These are phyloP conservation scores for Sanghuangporus sanghuang DNA, from an alignment of 1,284 basidiomycete genomes.

Conservation along the genomic window DNA sequence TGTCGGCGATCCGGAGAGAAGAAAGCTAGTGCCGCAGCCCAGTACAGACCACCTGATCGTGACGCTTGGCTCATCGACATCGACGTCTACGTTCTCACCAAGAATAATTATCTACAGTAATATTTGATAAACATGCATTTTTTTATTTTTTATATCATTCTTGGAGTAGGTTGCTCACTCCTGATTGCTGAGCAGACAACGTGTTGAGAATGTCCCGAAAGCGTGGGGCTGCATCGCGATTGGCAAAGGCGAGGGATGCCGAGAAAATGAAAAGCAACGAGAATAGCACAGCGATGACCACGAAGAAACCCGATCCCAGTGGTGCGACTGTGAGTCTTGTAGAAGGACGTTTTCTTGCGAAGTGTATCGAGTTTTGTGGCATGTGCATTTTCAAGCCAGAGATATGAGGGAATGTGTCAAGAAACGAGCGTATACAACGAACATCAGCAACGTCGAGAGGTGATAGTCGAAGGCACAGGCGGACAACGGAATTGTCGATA, in stretches of 20 bases:
- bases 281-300: constrained; percentile 34
- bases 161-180: neutral
- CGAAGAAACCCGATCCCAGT: constrained; percentile 35
- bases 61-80: constrained; percentile 52
- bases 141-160: neutral
- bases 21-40: constrained; percentile 43
- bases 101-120: constrained; percentile 42
- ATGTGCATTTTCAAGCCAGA: neutral
- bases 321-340: constrained; percentile 25
- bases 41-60: constrained; percentile 53
- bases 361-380: neutral
- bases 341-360: neutral
- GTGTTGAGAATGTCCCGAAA: constrained; percentile 39
- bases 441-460: neutral
- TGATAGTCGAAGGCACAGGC: neutral
- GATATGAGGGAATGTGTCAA: neutral
- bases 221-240: constrained; percentile 36
- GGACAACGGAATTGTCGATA: neutral
- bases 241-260: constrained; percentile 45
- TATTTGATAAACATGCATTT: neutral
- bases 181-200: neutral
- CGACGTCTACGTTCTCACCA: constrained; percentile 52
- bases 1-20: constrained; percentile 46
- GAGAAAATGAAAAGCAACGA: constrained; percentile 44
- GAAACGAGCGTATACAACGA: neutral